Evolutionary conservation across 2,329 filamentous ascomycete genomes (phyloP).

Genomic region (Ophiostoma populinum): DNA sequence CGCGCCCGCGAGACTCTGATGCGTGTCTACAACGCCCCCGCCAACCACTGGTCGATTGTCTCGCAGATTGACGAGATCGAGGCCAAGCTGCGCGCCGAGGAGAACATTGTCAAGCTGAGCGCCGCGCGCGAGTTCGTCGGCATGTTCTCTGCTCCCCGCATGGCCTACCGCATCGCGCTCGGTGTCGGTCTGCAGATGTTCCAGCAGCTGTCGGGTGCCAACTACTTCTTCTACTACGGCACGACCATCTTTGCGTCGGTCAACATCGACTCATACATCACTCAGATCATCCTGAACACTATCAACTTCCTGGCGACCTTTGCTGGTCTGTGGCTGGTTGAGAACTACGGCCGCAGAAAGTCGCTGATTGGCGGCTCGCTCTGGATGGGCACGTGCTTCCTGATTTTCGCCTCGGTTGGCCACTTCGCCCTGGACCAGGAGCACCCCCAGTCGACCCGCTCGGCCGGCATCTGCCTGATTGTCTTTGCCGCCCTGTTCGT

Average conservation of each 20-base stretch:
- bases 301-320: conserved; percentile 38
- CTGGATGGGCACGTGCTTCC: conserved; percentile 50
- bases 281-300: conserved; percentile 39
- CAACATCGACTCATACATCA: conserved; percentile 49
- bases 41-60: conserved; percentile 9
- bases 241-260: conserved; percentile 49
- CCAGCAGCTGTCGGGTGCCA: conserved; percentile 50
- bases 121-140: conserved; percentile 34
- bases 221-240: conserved; percentile 42
- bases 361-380: conserved; percentile 48
- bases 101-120: conserved; percentile 26
- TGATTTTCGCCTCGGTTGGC: conserved; percentile 45
- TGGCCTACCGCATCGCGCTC: conserved; percentile 46
- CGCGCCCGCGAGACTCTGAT: conserved; percentile 8
- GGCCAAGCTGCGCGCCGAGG: conserved; percentile 18
- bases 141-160: conserved; percentile 41
- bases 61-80: conserved; percentile 10
- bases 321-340: conserved; percentile 49
- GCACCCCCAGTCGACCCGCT: conserved; percentile 19
- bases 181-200: conserved; percentile 47
- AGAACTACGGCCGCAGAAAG: conserved; percentile 49
- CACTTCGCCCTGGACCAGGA: conserved; percentile 22
- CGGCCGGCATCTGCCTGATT: conserved; percentile 48
- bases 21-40: conserved; percentile 6
- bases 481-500: conserved; percentile 61